phyloP scores from a whole-genome alignment of 2,329 filamentous ascomycete species.

The Ilyonectria destructans region DNA sequence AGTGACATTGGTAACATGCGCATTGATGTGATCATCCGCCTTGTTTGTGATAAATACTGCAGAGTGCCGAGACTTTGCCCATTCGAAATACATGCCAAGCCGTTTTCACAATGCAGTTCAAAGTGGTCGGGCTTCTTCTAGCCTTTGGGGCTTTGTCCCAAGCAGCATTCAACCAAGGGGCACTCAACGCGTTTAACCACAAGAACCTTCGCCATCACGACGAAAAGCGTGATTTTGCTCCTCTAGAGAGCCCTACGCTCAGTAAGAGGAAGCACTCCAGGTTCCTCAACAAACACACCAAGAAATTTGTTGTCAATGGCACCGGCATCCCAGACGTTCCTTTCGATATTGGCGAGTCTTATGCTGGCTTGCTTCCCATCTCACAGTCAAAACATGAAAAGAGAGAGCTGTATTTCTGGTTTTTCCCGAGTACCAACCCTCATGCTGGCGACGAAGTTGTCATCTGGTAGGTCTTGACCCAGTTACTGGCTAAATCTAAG shows the following conservation, averaged over 20 bases:
- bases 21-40: not conserved
- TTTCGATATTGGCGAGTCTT: constrained; percentile 79
- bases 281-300: constrained; percentile 42
- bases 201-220: constrained; percentile 30
- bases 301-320: constrained; percentile 75
- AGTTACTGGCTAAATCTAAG: not conserved
- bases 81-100: not conserved
- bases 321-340: constrained; percentile 76
- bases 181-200: constrained; percentile 41
- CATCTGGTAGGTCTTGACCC: constrained; percentile 63
- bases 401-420: constrained; percentile 76
- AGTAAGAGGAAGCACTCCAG: constrained; percentile 36
- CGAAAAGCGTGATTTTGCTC: constrained; percentile 27
- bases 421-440: constrained; percentile 72
- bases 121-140: constrained; percentile 37
- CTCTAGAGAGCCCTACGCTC: constrained; percentile 18
- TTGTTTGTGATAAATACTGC: constrained; percentile 9
- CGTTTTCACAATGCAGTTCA: constrained; percentile 41
- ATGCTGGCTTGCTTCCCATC: constrained; percentile 75
- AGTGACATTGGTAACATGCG: not conserved
- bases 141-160: constrained; percentile 45
- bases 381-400: constrained; percentile 64
- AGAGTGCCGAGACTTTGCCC: not conserved
- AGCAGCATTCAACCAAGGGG: constrained; percentile 44
- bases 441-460: constrained; percentile 71